Evolutionary conservation across 139 green algal species (phyloP).

Genomic region (Chlorella ohadii): DNA sequence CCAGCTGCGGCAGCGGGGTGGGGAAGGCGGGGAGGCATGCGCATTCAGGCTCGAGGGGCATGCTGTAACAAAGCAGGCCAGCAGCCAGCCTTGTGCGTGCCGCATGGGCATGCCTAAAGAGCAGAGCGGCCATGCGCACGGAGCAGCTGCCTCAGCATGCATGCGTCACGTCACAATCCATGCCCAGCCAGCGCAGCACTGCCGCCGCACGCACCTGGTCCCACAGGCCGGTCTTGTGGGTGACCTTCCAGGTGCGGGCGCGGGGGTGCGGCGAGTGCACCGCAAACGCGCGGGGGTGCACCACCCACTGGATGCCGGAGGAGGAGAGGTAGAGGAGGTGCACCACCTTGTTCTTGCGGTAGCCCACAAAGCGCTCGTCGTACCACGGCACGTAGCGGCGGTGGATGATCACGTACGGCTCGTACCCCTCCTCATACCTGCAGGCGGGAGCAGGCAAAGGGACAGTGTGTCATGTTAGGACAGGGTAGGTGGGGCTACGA

Average conservation of each 20-base stretch:
- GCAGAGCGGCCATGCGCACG: no score
- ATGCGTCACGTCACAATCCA: background rate
- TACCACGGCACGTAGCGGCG: constrained; percentile 50
- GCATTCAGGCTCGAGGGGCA: no score
- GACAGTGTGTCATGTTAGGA: no score
- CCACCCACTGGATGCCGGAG: constrained; percentile 51
- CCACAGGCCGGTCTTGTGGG: constrained; percentile 53
- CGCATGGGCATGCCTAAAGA: no score
- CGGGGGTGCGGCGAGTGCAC: constrained; percentile 62
- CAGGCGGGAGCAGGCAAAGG: no score
- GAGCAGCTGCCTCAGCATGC: no score
- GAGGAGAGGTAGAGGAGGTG: constrained; percentile 54
- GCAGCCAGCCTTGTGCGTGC: no score
- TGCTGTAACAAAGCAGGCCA: background rate
- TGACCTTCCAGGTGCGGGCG: constrained; percentile 55
- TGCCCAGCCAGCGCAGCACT: background rate
- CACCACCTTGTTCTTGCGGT: constrained; percentile 63
- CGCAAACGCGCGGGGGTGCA: constrained; percentile 62
- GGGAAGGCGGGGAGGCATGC: background rate
- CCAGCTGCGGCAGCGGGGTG: constrained; percentile 28
- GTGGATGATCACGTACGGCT: constrained; percentile 51
- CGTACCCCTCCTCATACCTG: constrained; percentile 56
- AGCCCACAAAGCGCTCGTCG: constrained; percentile 58
- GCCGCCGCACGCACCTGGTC: constrained; percentile 33
- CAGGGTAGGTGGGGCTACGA: no score